Evolutionary conservation across 495 filamentous ascomycete species (phyloP), one percentile per base, ranked within the genome.

Genomic region (Hypoxylon intermedium): DNA sequence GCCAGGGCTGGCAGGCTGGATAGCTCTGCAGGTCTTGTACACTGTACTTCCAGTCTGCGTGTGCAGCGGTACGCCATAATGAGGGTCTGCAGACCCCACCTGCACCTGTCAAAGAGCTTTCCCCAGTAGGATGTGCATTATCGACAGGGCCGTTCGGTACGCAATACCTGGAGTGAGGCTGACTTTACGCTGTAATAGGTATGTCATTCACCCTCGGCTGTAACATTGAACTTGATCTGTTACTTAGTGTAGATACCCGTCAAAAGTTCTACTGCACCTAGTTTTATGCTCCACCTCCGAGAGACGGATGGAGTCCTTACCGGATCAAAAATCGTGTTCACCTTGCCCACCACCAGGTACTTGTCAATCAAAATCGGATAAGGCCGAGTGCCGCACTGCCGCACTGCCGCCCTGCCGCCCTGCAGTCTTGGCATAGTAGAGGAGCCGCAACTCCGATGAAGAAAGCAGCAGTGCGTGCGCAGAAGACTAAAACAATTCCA

Each of bases 111-210:
- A 65, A 57, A 53, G 58, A 67, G 48, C 40, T 54, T 67, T 67
- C 63, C 63, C 58, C 63, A 67, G 63, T 67, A 46, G 33, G 58
- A 67, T 58, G 58, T 46, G 53, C 58, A 54, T 57, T 67, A 62
- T 58, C 58, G 58, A 63, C 58, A 61, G 46, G 58, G 63, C 51
- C 36, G 28, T 40, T 52, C 53, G 49, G 53, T 56, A 41, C 47
- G 55, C 44, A 58, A 56, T 26, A 53, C 28, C 18, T 61, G 58
- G 63, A 58, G 36, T 60, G 63, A 54, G 50, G 59, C 53, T 59
- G 43, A 52, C 63, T 31, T 63, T 42, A 28, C 26, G 45, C 58
- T 50, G 46, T 42, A 28, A 41, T 52, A 55, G 53, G 42, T 33
- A 28, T 20, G 24, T 36, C 19, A 38, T 26, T 44, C 40, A 20